A percentile compares a stretch with the other conserved stretches of the same genome.
phyloP scores from a whole-genome alignment of 2,329 filamentous ascomycete species.

The Pseudonectria foliicola region DNA sequence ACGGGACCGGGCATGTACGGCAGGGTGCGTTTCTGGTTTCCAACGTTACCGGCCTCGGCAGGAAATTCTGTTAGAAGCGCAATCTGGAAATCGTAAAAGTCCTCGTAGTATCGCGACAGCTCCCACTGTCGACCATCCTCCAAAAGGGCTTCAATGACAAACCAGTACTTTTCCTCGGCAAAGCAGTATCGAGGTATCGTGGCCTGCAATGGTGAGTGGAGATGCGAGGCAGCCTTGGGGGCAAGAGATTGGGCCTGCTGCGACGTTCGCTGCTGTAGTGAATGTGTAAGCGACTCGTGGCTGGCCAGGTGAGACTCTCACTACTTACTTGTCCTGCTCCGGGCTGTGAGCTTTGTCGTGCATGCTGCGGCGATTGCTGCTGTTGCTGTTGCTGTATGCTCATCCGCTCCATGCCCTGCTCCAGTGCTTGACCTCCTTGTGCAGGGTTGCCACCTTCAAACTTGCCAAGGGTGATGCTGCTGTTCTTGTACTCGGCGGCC shows the following conservation, averaged over 20 bases:
- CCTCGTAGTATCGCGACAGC: conserved; percentile 89
- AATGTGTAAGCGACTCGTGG: not conserved
- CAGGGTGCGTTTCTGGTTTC: conserved; percentile 69
- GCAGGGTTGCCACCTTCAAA: conserved; percentile 55
- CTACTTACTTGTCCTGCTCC: conserved; percentile 19
- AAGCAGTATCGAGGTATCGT: conserved; percentile 91
- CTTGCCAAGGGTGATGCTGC: conserved; percentile 91
- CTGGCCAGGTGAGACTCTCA: not conserved
- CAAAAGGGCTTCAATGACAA: conserved; percentile 85
- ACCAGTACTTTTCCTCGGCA: conserved; percentile 98
- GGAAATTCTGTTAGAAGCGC: conserved; percentile 88
- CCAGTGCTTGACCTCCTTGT: conserved; percentile 44
- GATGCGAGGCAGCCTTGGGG: conserved; percentile 41
- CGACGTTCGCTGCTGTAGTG: conserved; percentile 18
- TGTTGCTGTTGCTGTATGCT: conserved; percentile 51
- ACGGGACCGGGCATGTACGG: conserved; percentile 98
- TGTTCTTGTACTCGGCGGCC: conserved; percentile 98
- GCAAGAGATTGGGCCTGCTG: conserved; percentile 26
- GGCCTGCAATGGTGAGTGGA: conserved; percentile 72
- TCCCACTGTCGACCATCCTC: conserved; percentile 92
- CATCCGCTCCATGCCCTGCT: conserved; percentile 70
- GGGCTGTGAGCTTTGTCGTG: conserved; percentile 21
- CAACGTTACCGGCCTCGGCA: conserved; percentile 82
- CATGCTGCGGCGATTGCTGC: conserved; percentile 21
- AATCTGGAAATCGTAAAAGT: conserved; percentile 99